Percentiles rank a stretch among this genome's conserved stretches.
These are phyloP conservation scores for Lagenidium giganteum DNA, from an alignment of 352 stramenopile genomes.

Conservation along the genomic window DNA sequence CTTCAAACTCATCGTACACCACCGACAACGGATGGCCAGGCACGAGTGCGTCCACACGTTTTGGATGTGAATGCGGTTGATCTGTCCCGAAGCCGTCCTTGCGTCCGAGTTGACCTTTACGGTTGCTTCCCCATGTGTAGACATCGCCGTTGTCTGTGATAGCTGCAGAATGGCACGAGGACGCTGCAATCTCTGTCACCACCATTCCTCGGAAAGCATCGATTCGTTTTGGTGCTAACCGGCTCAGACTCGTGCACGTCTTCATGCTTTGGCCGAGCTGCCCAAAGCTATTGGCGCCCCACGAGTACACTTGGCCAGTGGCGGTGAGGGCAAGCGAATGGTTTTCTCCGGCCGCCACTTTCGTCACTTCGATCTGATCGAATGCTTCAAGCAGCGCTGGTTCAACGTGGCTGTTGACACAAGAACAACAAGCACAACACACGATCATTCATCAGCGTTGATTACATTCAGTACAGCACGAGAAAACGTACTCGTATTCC, in stretches of 20 bases:
- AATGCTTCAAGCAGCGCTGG: constrained; percentile 32
- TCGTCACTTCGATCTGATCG: constrained; percentile 39
- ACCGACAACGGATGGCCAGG: constrained; percentile 35
- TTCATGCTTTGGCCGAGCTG: constrained; percentile 55
- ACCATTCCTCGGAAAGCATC: constrained; percentile 41
- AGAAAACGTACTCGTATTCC: constrained; percentile 54
- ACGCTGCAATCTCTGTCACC: constrained; percentile 51
- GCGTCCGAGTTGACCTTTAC: constrained; percentile 56
- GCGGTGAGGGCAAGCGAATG: constrained; percentile 57
- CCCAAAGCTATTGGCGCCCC: constrained; percentile 71
- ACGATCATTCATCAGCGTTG: not conserved
- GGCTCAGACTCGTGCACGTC: constrained; percentile 32
- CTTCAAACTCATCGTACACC: constrained; percentile 45
- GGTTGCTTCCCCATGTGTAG: constrained; percentile 74
- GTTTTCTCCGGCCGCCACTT: constrained; percentile 64
- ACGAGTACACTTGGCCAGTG: constrained; percentile 57
- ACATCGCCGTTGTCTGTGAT: constrained; percentile 36
- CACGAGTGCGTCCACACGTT: constrained; percentile 41
- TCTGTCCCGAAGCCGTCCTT: constrained; percentile 63
- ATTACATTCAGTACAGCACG: not conserved
- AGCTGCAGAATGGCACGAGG: constrained; percentile 54
- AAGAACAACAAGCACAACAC: not conserved
- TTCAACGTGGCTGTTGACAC: constrained; percentile 61
- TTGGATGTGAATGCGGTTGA: constrained; percentile 37
- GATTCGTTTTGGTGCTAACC: constrained; percentile 52